A percentile compares a stretch with the other conserved stretches of the same genome.
These are phyloP conservation scores for Skeletonema tropicum DNA, from an alignment of 108 stramenopile species.

Conservation along the genomic window DNA sequence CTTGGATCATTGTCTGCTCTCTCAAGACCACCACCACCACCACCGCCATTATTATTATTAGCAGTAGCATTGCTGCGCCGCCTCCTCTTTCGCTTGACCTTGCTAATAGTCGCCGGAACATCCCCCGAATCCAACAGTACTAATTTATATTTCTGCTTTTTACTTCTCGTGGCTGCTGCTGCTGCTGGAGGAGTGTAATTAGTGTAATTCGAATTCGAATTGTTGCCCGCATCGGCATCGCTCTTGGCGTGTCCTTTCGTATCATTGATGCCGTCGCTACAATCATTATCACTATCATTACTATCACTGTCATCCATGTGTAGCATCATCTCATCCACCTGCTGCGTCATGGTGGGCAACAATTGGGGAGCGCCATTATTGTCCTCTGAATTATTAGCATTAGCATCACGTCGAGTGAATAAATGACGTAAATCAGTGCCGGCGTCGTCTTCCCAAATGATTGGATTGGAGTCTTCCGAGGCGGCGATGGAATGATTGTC, in stretches of 20 bases:
- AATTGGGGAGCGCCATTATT: conserved; percentile 9
- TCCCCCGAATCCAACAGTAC: conserved; percentile 7
- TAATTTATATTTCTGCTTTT: background rate
- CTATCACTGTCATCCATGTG: conserved; percentile 9
- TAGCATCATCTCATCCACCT: conserved; percentile 40
- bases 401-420: background rate
- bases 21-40: background rate
- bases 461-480: conserved; percentile 21
- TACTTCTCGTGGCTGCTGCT: conserved; percentile 7
- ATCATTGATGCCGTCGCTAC: background rate
- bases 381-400: background rate
- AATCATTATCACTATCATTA: background rate
- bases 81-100: conserved; percentile 9
- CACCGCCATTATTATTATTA: background rate
- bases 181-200: background rate
- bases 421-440: conserved; percentile 9
- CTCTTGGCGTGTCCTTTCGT: background rate
- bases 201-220: no score
- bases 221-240: no score
- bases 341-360: conserved; percentile 44
- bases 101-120: conserved; percentile 26
- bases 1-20: no score
- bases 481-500: background rate
- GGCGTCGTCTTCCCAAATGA: conserved; percentile 27
- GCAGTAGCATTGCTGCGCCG: background rate